Conservation (phyloP, 176 grass and related monocot genomes). For the Themeda triandra region DNA sequence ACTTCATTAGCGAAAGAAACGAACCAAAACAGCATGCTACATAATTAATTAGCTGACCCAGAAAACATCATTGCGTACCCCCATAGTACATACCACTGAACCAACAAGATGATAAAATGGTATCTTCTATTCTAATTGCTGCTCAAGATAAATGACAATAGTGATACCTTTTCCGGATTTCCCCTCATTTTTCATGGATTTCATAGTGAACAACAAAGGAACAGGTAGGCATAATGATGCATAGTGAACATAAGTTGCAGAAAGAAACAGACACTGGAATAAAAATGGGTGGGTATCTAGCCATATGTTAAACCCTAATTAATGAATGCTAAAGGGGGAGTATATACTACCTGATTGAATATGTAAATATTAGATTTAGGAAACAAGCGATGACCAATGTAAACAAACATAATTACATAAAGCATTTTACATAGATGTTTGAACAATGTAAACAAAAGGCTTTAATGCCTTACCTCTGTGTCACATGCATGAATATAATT, state of each 20-base stretch:
- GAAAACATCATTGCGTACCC: neutral
- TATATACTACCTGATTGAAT: constrained; percentile 9
- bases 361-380: constrained; percentile 9
- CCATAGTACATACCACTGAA: constrained; percentile 15
- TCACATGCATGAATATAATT: constrained; percentile 90
- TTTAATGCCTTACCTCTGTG: constrained; percentile 66
- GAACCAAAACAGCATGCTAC: neutral
- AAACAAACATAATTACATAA: neutral
- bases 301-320: neutral
- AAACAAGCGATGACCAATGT: constrained; percentile 3
- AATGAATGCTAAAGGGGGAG: neutral
- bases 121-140: neutral
- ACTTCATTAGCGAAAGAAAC: neutral
- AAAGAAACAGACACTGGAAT: neutral
- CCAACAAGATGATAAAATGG: neutral
- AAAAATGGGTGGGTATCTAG: neutral
- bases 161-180: neutral
- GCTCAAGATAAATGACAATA: neutral
- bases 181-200: neutral
- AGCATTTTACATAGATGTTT: constrained; percentile 1
- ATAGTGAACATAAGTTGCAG: neutral
- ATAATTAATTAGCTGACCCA: neutral
- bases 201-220: neutral
- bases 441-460: neutral
- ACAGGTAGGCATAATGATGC: neutral